Conservation (phyloP, 2,329 filamentous ascomycete genomes). For the Lecanoromycetidae sp. region DNA sequence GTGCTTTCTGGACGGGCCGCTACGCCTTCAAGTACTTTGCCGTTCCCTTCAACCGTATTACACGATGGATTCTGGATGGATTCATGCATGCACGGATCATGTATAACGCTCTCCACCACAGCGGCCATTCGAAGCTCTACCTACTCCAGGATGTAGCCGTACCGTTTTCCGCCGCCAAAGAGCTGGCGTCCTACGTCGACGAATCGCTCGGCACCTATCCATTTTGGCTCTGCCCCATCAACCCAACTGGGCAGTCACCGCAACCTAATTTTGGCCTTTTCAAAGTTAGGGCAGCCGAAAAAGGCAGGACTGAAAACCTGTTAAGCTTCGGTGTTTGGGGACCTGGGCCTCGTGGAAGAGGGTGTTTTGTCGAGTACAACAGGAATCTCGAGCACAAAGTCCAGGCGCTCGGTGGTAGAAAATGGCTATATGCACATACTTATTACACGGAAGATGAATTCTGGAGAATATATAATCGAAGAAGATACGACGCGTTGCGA, state of each 20-base stretch:
- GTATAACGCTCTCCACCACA: conserved; percentile 50
- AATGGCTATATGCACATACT: conserved; percentile 79
- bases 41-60: conserved; percentile 47
- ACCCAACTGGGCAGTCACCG: conserved; percentile 19
- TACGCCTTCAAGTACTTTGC: conserved; percentile 51
- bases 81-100: conserved; percentile 51
- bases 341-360: conserved; percentile 46
- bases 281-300: too few relatives aligned
- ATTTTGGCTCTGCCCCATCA: conserved; percentile 47
- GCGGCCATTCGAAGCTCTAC: conserved; percentile 42
- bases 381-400: conserved; percentile 59
- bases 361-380: conserved; percentile 57
- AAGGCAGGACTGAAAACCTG: background rate
- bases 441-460: conserved; percentile 57
- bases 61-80: conserved; percentile 46
- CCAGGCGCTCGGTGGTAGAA: conserved; percentile 58
- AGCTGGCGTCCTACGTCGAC: conserved; percentile 43
- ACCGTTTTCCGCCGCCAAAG: conserved; percentile 39
- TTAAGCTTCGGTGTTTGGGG: conserved; percentile 62
- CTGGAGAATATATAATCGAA: conserved; percentile 32
- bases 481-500: conserved; percentile 28
- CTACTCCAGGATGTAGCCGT: conserved; percentile 53
- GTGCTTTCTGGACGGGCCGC: conserved; percentile 51
- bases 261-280: conserved; percentile 8
- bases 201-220: conserved; percentile 39